phyloP scores from a whole-genome alignment of 2,329 filamentous ascomycete species.

The Penicillium palitans region DNA sequence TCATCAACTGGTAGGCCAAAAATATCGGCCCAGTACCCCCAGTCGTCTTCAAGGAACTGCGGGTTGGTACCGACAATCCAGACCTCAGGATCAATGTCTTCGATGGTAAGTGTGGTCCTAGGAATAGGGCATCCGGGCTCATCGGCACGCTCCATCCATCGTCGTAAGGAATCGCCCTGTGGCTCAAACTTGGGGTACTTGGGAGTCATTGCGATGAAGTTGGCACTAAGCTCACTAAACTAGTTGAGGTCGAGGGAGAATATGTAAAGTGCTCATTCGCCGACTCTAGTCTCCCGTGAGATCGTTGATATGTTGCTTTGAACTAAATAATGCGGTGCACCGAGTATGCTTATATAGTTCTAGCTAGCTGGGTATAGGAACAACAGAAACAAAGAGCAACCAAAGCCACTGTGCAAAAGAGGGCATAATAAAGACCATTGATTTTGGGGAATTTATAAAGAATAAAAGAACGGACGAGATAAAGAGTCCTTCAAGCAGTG shows the following conservation, averaged over 20 bases:
- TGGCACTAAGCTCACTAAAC: not conserved
- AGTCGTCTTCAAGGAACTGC: not conserved
- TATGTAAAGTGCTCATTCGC: not conserved
- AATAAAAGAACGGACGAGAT: not conserved
- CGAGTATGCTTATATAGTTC: not conserved
- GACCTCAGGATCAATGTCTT: not conserved
- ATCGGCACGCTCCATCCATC: constrained; percentile 1
- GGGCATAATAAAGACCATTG: not conserved
- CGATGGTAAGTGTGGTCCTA: not conserved
- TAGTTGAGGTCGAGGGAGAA: no score
- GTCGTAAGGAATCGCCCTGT: not conserved
- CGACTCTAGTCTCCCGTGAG: not conserved
- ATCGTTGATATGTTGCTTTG: not conserved
- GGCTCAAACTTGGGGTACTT: not conserved
- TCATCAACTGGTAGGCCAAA: not conserved
- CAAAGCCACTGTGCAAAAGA: not conserved
- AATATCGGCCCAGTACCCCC: not conserved
- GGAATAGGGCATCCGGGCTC: constrained; percentile 1
- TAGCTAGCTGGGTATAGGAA: not conserved
- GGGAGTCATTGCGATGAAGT: not conserved
- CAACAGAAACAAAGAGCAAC: not conserved
- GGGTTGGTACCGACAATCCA: not conserved
- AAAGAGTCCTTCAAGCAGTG: not conserved
- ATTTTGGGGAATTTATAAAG: not conserved
- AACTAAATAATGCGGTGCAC: not conserved